Evolutionary conservation across 2,329 filamentous ascomycete genomes (phyloP), one percentile per base, ranked within the genome.

Genomic region (Dactylellina sp.): DNA sequence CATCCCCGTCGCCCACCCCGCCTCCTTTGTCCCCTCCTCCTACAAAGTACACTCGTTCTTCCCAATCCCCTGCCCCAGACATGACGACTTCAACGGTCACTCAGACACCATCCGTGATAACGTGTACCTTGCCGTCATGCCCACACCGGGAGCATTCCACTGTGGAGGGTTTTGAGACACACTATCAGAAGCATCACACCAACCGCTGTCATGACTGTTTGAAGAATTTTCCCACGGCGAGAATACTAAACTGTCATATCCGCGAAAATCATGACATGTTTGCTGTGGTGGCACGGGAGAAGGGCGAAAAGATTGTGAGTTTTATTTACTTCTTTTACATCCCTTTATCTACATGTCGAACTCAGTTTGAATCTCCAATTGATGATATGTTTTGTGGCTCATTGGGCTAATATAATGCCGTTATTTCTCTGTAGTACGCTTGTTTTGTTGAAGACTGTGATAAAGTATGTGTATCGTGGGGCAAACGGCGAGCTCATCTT

Each of bases 241-340:
- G 71, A 37, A 75, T 75, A 25, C 49, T 75, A 18, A 62, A 75
- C 7, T 75, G 71, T 57, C 71, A 75, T 47, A 75, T 75, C 22
- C 44, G 60, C 9, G 71, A 75, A 62, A 75, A 75, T 40, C 71
- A 75, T 62, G 71, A 75, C 52, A 75, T 68, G 71, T 75, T 75
- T 59, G 62, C 62, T 1, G 59, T 68, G 7, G 11, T 75, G 4
- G 60, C 57, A 24, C 24, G n/a, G 52, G 71, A 75, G 62, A 55
- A 52, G 20, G 71, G 71, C 14, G 71, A 75, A 56, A 75, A 75
- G 57, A 75, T 75, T 57, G 71, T 75, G 49, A 2, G 70, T 61
- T 28, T 37, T 14, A 22, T 35, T n/a, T 32, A n/a, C 22, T 22
- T n/a, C 18, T 35, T 35, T 49, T 28, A 18, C n/a, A 37, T 32